A percentile compares a stretch with the other conserved stretches of the same genome.
phyloP scores from a whole-genome alignment of 768 basidiomycete species.

The Boletus bicolor region DNA sequence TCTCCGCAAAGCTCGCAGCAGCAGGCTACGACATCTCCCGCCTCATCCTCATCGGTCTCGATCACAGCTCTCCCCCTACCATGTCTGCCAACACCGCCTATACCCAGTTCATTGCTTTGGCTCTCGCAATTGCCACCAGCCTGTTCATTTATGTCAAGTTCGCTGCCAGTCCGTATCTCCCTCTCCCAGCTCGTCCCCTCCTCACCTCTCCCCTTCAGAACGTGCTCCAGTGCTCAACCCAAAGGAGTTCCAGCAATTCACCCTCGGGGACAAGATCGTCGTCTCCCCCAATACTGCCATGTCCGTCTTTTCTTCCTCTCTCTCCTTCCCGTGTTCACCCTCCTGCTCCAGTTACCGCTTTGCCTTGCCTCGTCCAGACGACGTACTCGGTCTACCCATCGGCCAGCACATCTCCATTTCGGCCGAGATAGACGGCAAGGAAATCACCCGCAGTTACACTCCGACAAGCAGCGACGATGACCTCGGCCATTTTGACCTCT shows the following conservation, averaged over 20 bases:
- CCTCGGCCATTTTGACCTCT: conserved; percentile 89
- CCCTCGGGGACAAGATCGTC: conserved; percentile 73
- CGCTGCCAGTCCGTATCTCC: conserved; percentile 36
- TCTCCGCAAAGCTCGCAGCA: conserved; percentile 43
- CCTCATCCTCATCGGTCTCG: conserved; percentile 62
- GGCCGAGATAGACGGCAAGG: conserved; percentile 90
- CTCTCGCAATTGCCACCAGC: conserved; percentile 47
- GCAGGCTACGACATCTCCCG: conserved; percentile 57
- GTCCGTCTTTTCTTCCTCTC: conserved; percentile 43
- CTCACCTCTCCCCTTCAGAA: conserved; percentile 37
- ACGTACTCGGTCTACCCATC: conserved; percentile 88
- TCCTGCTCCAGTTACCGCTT: conserved; percentile 77
- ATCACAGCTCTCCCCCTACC: neutral
- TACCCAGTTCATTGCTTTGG: conserved; percentile 50
- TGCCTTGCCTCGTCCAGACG: conserved; percentile 66
- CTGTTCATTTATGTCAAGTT: conserved; percentile 55
- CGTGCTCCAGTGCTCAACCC: conserved; percentile 73
- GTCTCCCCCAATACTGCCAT: conserved; percentile 96
- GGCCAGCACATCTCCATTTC: conserved; percentile 95
- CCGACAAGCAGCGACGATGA: conserved; percentile 94
- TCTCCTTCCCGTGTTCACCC: neutral
- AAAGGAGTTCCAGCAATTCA: conserved; percentile 75
- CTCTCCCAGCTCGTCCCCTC: neutral
- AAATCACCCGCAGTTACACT: conserved; percentile 89
- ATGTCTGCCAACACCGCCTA: conserved; percentile 21